Base-by-base conservation (phyloP, 2,329 filamentous ascomycete species). In the Calonectria hongkongensis region DNA sequence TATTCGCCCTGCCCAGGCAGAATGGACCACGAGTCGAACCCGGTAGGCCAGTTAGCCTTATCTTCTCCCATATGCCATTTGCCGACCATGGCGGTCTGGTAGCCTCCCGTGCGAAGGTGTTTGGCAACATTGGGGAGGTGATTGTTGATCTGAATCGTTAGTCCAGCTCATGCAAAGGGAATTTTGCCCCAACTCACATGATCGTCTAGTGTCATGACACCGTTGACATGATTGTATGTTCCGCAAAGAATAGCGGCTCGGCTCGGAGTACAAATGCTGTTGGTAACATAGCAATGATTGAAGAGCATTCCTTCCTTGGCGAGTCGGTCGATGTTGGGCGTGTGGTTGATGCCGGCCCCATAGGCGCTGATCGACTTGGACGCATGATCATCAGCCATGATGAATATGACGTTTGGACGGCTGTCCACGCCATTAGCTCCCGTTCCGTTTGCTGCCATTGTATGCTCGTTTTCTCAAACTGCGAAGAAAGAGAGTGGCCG, bases 11-110 rank as follows among this genome's bases (percentile, higher is more conserved):
- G 88, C 0, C 88, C 87, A 0, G 87, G 88, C 0, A 90, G 73
- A 5, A 89, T 82, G n/a, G 82, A 83, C 87, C 87, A 90, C 75
- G 88, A 86, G 75, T 89, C 87, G 43, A 89, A 89, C 0, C 88
- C 88, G 0, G 84, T 85, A 0, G 88, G 88, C 70, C 88, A 83
- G 65, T 88, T 85, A 0, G 76, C 79, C 2, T 74, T 71, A 0
- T 87, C 87, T 74, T 90, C 88, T 3, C 88, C 88, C 16, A 90
- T 78, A 74, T 89, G 88, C 88, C 88, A 89, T 76, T 90, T 90
- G 0, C 88, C 88, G 0, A 89, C 80, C 87, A 89, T 89, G 9
- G 86, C 88, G 0, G 88, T 89, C 58, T 85, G 84, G 71, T 89
- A 90, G 0, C 85, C 85, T 30, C 85, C 85, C 0, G 83, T 80